A percentile compares a stretch with the other conserved stretches of the same genome.
These are phyloP conservation scores for Albophoma yamanashiensis DNA, from an alignment of 2,329 filamentous ascomycete genomes.

Conservation along the genomic window DNA sequence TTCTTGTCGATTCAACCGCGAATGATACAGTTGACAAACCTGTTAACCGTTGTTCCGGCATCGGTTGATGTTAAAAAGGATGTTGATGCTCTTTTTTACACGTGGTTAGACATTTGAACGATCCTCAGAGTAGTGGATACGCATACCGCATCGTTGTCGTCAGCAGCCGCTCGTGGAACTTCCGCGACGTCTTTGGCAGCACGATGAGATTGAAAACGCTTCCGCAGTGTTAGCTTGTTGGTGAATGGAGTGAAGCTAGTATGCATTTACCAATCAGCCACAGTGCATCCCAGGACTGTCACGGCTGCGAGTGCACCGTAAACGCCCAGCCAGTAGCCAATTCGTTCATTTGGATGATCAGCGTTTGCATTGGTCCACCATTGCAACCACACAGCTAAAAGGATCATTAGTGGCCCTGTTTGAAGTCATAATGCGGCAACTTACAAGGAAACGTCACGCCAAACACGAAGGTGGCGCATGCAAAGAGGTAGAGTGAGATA, in stretches of 20 bases:
- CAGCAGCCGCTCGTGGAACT: conserved; percentile 12
- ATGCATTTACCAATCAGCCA: conserved; percentile 6
- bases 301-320: conserved; percentile 8
- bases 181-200: conserved; percentile 15
- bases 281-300: conserved; percentile 6
- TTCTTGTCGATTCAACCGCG: neutral
- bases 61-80: conserved; percentile 24
- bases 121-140: too few species aligned
- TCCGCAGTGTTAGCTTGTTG: neutral
- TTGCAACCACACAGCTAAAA: conserved; percentile 12
- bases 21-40: neutral
- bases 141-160: conserved; percentile 17
- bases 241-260: neutral
- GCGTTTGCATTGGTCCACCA: conserved; percentile 13
- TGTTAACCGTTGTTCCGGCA: conserved; percentile 22
- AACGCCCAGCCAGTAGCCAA: conserved; percentile 11
- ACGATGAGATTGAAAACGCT: conserved; percentile 11
- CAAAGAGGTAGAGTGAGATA: conserved; percentile 6
- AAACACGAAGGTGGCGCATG: conserved; percentile 9
- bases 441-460: conserved; percentile 11
- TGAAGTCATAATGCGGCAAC: neutral
- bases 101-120: conserved; percentile 3
- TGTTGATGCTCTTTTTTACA: conserved; percentile 10
- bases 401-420: neutral
- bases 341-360: conserved; percentile 5